phyloP scores from a whole-genome alignment of 805 yeast species.

The Nakazawaea pomicola region DNA sequence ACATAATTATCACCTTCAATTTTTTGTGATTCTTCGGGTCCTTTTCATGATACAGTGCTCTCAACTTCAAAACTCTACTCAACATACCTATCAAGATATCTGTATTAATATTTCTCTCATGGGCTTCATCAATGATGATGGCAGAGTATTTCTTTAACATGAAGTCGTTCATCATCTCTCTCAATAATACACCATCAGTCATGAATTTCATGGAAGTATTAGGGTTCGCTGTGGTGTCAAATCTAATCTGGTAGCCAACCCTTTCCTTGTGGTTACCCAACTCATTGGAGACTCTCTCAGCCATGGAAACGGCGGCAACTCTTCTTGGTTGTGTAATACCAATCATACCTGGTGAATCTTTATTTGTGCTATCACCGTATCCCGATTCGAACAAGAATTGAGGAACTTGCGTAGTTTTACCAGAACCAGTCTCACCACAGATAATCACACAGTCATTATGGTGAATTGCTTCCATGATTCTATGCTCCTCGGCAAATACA shows the following conservation, averaged over 20 bases:
- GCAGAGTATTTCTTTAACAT: slow-evolving; percentile 77
- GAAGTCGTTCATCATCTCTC: slow-evolving; percentile 92
- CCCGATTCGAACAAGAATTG: slow-evolving; percentile 94
- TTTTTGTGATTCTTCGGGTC: slow-evolving; percentile 50
- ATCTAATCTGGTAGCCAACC: slow-evolving; percentile 81
- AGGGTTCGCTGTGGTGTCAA: slow-evolving; percentile 60
- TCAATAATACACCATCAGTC: slow-evolving; percentile 90
- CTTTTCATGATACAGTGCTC: slow-evolving; percentile 47
- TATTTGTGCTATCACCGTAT: slow-evolving; percentile 58
- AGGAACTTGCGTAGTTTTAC: slow-evolving; percentile 97
- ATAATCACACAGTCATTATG: slow-evolving; percentile 87
- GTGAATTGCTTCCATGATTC: slow-evolving; percentile 91
- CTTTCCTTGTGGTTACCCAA: slow-evolving; percentile 63
- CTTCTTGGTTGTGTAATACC: slow-evolving; percentile 96
- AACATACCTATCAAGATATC: slow-evolving; percentile 94
- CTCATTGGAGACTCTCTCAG: slow-evolving; percentile 72
- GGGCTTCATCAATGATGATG: slow-evolving; percentile 94
- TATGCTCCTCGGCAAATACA: slow-evolving; percentile 84
- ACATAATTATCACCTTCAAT: slow-evolving; percentile 86
- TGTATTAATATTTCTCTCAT: slow-evolving; percentile 92
- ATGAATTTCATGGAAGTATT: slow-evolving; percentile 78
- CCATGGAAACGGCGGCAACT: slow-evolving; percentile 93
- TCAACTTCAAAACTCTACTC: slow-evolving; percentile 74
- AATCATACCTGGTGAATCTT: slow-evolving; percentile 83
- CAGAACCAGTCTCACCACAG: slow-evolving; percentile 98